Percentiles rank a stretch among this genome's conserved stretches.
Evolutionary conservation across 805 yeast genomes (phyloP).

Genomic region (Barnettozyma sucrosica): DNA sequence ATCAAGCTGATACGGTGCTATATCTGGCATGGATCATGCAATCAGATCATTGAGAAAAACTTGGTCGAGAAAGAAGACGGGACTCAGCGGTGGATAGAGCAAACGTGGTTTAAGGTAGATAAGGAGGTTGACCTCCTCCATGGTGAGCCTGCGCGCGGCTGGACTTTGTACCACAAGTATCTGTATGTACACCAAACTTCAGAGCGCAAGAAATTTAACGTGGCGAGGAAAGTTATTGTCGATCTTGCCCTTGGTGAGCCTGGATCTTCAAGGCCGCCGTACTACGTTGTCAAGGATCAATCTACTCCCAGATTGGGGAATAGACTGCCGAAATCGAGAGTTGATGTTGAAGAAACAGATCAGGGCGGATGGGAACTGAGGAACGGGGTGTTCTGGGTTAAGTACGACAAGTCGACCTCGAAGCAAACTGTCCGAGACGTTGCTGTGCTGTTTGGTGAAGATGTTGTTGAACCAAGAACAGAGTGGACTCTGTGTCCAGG

Average conservation of each 20-base stretch:
- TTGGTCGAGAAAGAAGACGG: conserved; percentile 1
- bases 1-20: conserved; percentile 26
- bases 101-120: conserved; percentile 24
- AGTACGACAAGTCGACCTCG: conserved; percentile 34
- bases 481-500: conserved; percentile 39
- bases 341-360: conserved; percentile 15
- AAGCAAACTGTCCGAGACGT: conserved; percentile 38
- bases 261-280: conserved; percentile 31
- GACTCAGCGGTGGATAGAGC: conserved; percentile 4
- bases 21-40: conserved; percentile 27
- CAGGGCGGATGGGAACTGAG: conserved; percentile 38
- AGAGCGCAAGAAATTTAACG: conserved; percentile 8
- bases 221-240: conserved; percentile 29
- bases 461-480: conserved; percentile 53
- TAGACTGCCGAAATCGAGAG: conserved; percentile 21
- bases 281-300: conserved; percentile 30
- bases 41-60: conserved; percentile 19
- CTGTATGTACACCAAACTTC: conserved; percentile 24
- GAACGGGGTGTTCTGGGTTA: conserved; percentile 52
- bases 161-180: conserved; percentile 21
- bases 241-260: conserved; percentile 40
- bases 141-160: conserved; percentile 11
- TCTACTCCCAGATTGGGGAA: neutral
- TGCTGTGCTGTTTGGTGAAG: conserved; percentile 48
- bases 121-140: conserved; percentile 22